Evolutionary conservation across 257 asterid genomes (phyloP), one percentile per base, ranked within the genome.

Genomic region (Nicotiana obtusifolia): DNA sequence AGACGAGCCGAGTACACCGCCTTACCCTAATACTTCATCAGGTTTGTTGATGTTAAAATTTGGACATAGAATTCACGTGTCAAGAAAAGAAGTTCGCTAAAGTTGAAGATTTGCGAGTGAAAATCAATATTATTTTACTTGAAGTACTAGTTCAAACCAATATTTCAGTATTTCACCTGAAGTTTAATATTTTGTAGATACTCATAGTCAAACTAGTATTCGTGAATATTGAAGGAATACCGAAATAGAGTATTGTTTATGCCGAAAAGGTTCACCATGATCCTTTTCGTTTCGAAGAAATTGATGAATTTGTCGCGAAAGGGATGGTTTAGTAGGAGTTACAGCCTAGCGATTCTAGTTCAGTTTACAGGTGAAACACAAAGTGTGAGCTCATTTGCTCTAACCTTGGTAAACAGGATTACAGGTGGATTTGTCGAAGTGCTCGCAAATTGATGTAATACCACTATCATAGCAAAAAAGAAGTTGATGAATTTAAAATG

Each of bases 21-120:
- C 83, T n/a, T 57, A 7, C 76, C 33, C 56, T 13, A 61, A 53
- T 53, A 52, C 41, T 11, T 81, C 91, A 20, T 86, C 90, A 88
- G 93, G 97, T 93, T 56, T 69, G 78, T 41, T 10, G 78, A 69
- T 37, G 33, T 37, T 68, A 30, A 24, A 69, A 54, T 68, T 47
- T 68, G 77, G 77, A 35, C 77, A 10, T 68, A 17, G 3, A 37
- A 17, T 19, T 68, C 30, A 68, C 15, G 41, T 68, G 31, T 41
- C 49, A 28, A 41, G 5, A 35, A 24, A 0, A 20, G 3, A 37
- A 20, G n/a, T 56, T 56, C 5, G 62, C 0, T 6, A 19, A 56
- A 17, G 24, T 17, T 56, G 62, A 56, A 56, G 62, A 7, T 56
- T 56, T 56, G 24, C 1, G 11, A 56, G 62, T 56, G 61, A 16